Conservation (phyloP, 2,329 filamentous ascomycete genomes). For the Cadophora sp. region DNA sequence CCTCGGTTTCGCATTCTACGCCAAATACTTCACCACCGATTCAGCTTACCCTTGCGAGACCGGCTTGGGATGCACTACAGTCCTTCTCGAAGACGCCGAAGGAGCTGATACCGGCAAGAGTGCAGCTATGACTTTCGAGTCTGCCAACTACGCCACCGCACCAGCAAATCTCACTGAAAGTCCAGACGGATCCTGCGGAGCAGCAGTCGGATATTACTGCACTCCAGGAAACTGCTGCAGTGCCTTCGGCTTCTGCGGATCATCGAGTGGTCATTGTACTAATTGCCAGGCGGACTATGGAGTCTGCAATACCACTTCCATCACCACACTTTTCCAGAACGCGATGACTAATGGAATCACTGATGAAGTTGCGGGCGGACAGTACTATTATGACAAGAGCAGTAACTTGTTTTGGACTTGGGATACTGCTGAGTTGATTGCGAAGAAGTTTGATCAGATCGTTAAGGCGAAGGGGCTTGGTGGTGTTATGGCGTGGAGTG, state of each 20-base stretch:
- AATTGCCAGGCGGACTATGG: slow-evolving; percentile 27
- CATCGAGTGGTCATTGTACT: slow-evolving; percentile 19
- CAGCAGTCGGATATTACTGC: slow-evolving; percentile 21
- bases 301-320: slow-evolving; percentile 14
- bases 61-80: slow-evolving; percentile 61
- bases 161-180: slow-evolving; percentile 29
- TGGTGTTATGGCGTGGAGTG: slow-evolving; percentile 77
- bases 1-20: slow-evolving; percentile 71
- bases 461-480: slow-evolving; percentile 63
- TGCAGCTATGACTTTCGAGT: slow-evolving; percentile 29
- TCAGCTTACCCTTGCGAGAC: slow-evolving; percentile 47
- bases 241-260: slow-evolving; percentile 26
- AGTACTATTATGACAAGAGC: slow-evolving; percentile 69
- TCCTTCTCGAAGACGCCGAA: slow-evolving; percentile 61
- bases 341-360: slow-evolving; percentile 60
- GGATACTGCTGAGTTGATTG: slow-evolving; percentile 68
- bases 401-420: slow-evolving; percentile 75
- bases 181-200: slow-evolving; percentile 28
- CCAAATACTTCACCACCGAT: slow-evolving; percentile 65
- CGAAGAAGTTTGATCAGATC: slow-evolving; percentile 66
- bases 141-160: slow-evolving; percentile 47
- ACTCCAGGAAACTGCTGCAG: slow-evolving; percentile 25
- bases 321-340: slow-evolving; percentile 52
- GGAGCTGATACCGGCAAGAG: slow-evolving; percentile 57
- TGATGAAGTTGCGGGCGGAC: slow-evolving; percentile 65